These are phyloP conservation scores for Trichoderma sp. DNA, from an alignment of 2,329 filamentous ascomycete species.

Conservation along the genomic window DNA sequence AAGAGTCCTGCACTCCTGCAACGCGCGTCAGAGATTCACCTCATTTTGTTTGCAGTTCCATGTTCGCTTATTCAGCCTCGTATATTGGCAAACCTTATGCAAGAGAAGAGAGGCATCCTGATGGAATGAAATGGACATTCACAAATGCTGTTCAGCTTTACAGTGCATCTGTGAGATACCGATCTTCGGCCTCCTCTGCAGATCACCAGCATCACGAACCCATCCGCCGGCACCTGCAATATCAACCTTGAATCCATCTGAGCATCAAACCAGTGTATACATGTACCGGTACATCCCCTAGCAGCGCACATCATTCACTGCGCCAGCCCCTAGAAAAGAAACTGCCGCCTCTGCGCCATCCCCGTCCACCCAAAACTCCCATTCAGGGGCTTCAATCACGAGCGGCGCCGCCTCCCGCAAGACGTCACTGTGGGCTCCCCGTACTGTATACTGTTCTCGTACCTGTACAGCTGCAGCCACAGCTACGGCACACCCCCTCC, in stretches of 20 bases:
- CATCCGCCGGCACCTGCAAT: background rate
- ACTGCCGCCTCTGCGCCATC: background rate
- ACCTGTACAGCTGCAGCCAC: background rate
- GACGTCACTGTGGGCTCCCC: background rate
- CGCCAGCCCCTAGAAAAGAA: background rate
- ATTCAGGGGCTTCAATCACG: slow-evolving; percentile 10
- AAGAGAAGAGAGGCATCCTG: background rate
- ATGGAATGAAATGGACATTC: background rate
- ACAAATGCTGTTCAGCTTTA: background rate
- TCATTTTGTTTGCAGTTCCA: background rate
- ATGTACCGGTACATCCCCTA: background rate
- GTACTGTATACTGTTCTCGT: background rate
- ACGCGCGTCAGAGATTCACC: background rate
- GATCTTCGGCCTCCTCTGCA: background rate
- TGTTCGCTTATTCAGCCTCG: background rate
- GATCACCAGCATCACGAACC: background rate
- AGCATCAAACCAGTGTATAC: too few relatives aligned
- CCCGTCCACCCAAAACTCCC: background rate
- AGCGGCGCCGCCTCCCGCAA: background rate
- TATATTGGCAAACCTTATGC: background rate
- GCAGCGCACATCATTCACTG: background rate
- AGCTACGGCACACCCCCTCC: background rate
- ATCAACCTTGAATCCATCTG: background rate
- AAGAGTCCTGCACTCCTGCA: background rate
- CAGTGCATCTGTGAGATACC: background rate